Evolutionary conservation across 2,329 filamentous ascomycete species (phyloP), one percentile per base, ranked within the genome.

Genomic region (Truncatella angustata): DNA sequence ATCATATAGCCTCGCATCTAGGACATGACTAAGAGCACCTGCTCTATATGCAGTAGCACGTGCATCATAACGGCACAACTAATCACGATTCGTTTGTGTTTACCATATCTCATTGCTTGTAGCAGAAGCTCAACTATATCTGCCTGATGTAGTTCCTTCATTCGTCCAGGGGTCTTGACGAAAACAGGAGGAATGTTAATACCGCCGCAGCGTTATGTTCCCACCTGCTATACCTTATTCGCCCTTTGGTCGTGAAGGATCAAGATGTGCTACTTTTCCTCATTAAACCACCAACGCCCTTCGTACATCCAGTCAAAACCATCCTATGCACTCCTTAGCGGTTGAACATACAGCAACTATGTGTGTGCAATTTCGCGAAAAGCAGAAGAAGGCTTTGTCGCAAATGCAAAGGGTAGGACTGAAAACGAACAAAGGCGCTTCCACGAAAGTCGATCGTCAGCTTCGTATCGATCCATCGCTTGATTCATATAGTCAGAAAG

Each of bases 401-500:
- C 36, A 39, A 39, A 39, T 39, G 36, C 36, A 39, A 39, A 20
- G 16, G 36, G 18, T 16, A 20, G 36, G 36, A 16, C 14, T n/a
- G 9, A 16, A n/a, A 7, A n/a, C 7, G 16, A n/a, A 9, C 14
- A 20, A 20, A 16, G 9, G 36, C 16, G 16, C 18, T 9, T 11
- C 14, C 14, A 39, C n/a, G n/a, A n/a, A 39, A 7, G 36, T n/a
- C 9, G 3, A 12, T 28, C n/a, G 18, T 28, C n/a, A 21, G 44
- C 10, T 47, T 14, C 44, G n/a, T 34, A 18, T 20, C 1, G 28
- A 14, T 35, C 30, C 44, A 28, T 34, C 11, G 18, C n/a, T n/a
- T 32, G n/a, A 7, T 47, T 47, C 44, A 10, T 35, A 47, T 47
- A 47, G 30, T 23, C 9, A 20, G 44, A 47, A 47, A 35, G 26